These are phyloP conservation scores for Penicillium flavigenum DNA, from an alignment of 495 filamentous ascomycete species.

Conservation along the genomic window DNA sequence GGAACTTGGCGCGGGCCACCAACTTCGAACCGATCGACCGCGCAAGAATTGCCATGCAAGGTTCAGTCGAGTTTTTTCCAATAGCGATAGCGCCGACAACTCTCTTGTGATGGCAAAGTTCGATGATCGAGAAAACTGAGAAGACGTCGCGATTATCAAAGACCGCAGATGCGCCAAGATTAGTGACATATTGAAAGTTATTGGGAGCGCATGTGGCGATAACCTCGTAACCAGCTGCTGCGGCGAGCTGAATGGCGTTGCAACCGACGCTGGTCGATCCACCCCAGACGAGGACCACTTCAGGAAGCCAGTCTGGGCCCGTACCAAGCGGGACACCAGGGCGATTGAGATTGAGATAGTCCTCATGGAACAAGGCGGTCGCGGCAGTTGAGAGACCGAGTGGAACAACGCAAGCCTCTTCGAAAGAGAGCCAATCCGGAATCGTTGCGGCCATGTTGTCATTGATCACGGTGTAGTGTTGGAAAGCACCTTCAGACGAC, in stretches of 20 bases:
- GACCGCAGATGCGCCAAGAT: slow-evolving; percentile 54
- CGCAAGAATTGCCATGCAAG: slow-evolving; percentile 20
- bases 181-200: slow-evolving; percentile 54
- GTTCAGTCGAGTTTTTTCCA: slow-evolving; percentile 9
- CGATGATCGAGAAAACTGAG: slow-evolving; percentile 31
- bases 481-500: slow-evolving; percentile 26
- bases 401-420: slow-evolving; percentile 46
- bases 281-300: slow-evolving; percentile 44
- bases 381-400: slow-evolving; percentile 53
- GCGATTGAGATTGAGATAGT: slow-evolving; percentile 41
- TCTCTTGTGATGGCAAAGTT: slow-evolving; percentile 8
- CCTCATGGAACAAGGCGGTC: slow-evolving; percentile 49
- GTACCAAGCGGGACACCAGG: slow-evolving; percentile 26
- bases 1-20: slow-evolving; percentile 18
- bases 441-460: slow-evolving; percentile 22
- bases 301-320: slow-evolving; percentile 27
- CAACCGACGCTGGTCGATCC: slow-evolving; percentile 59
- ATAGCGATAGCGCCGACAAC: slow-evolving; percentile 13
- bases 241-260: slow-evolving; percentile 61
- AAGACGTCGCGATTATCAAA: slow-evolving; percentile 56
- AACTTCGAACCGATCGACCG: slow-evolving; percentile 16
- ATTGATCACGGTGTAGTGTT: slow-evolving; percentile 40
- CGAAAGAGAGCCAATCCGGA: slow-evolving; percentile 32
- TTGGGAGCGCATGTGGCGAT: slow-evolving; percentile 52
- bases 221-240: slow-evolving; percentile 58